phyloP scores from a whole-genome alignment of 2,329 filamentous ascomycete species.

The Talaromyces sp. region DNA sequence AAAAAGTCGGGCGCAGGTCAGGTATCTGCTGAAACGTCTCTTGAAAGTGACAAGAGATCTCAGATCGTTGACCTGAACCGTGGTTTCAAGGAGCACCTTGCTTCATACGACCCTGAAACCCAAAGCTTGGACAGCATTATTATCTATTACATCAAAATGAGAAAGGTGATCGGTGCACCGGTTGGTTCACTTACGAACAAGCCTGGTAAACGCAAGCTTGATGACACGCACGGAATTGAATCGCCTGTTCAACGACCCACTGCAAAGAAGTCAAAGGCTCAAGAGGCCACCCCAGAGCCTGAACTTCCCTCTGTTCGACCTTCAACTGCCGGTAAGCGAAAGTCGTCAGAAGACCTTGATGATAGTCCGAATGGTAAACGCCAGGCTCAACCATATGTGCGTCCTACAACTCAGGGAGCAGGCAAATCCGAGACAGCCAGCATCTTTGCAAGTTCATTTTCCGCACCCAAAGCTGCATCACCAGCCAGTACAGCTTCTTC shows the following conservation, averaged over 20 bases:
- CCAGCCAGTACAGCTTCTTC: not conserved
- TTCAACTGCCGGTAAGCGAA: conserved; percentile 20
- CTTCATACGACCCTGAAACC: conserved; percentile 29
- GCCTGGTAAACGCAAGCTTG: conserved; percentile 23
- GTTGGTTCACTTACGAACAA: conserved; percentile 22
- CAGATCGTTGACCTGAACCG: conserved; percentile 30
- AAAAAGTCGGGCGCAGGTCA: not conserved
- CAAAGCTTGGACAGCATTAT: conserved; percentile 37
- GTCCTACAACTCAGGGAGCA: not conserved
- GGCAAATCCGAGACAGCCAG: conserved; percentile 29
- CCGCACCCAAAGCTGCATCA: conserved; percentile 9
- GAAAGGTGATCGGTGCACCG: conserved; percentile 37
- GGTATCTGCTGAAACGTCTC: not conserved
- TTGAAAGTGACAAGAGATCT: conserved; percentile 2
- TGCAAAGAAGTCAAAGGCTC: conserved; percentile 23
- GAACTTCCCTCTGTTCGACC: conserved; percentile 13
- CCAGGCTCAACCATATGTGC: conserved; percentile 1
- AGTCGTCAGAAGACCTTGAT: conserved; percentile 21
- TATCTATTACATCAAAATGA: conserved; percentile 37
- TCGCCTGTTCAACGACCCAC: conserved; percentile 2
- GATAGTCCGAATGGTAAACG: conserved; percentile 23
- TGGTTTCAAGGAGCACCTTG: conserved; percentile 33
- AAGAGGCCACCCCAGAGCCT: conserved; percentile 6
- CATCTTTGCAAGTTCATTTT: conserved; percentile 31
- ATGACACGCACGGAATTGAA: conserved; percentile 9